Evolutionary conservation across 140 eudicot species (phyloP), one percentile per base, ranked within the genome.

Genomic region (Cichorium intybus): DNA sequence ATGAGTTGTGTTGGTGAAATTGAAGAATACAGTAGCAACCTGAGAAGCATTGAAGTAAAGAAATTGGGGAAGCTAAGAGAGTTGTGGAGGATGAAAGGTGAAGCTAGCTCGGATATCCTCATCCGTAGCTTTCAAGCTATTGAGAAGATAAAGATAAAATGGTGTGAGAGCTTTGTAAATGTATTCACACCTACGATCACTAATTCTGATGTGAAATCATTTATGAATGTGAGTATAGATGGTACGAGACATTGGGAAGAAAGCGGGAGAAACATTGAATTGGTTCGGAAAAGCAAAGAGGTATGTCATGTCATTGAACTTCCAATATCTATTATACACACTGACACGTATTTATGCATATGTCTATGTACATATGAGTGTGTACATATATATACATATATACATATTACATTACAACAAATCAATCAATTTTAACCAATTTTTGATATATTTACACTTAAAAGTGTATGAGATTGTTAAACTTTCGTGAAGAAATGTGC

Each of bases 41-140:
- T 68, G 27, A 68, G 56, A 41, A 2, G 16, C 10, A 68, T 68
- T 39, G 3, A 5, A 39, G 56, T 55, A 0, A 3, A 0, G 3
- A 11, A 6, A 1, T 37, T 55, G 10, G 3, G 7, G 31, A 68
- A 68, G 28, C 56, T 55, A 55, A 54, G 10, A 41, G 64, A 55
- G 62, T 0, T 68, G 2, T 68, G 73, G 73, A 68, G 73, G 26
- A 51, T 50, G 16, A 16, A 51, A 49, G 77, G 76, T 28, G 23
- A 4, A 16, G 10, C 37, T 60, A 10, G 27, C 34, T 17, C 23
- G 51, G 37, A 70, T 27, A 37, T 49, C 28, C 21, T 31, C 22
- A 22, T 58, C 24, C 3, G 10, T 21, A 28, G 39, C 33, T 70
- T 69, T 57, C 47, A 69, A 57, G 33, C 4, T 41, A 34, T 69